Base-by-base conservation (phyloP, 1,284 basidiomycete species). In the Microbotryomycetes sp. region DNA sequence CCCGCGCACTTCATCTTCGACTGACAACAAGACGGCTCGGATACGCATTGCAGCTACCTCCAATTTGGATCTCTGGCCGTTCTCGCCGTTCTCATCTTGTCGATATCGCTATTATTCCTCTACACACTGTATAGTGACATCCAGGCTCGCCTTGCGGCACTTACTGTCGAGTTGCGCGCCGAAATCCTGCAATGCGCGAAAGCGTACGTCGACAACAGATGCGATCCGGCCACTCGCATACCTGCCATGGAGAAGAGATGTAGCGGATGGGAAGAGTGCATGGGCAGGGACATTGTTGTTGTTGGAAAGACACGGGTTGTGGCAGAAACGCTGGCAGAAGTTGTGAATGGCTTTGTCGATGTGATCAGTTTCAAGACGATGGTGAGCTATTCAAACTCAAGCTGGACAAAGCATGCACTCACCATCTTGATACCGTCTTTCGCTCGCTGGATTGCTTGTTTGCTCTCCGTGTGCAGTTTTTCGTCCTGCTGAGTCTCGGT, bases 361-460 rank as follows among this genome's bases (percentile, higher is more conserved):
- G 87, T 89, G 49, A 93, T 97, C 74, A 92, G 87, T 76, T 97
- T 92, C 90, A 96, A 94, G 79, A 93, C 91, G 19, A 80, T 97
- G 79, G 90, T 89, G 67, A 76, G 85, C 77, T 25, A 53, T 31
- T 14, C n/a, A n/a, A n/a, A 14, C 42, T 49, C 25, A 49, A 12
- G 48, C 14, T 12, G 7, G 7, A 22, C 48, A 49, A 12, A 26
- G 48, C 25, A 26, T 9, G 14, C 14, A 12, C n/a, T 23, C 9
- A 5, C 9, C 23, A 30, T 32, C n/a, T 29, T 22, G 23, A 45
- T 15, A 29, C 19, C 4, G 14, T 16, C 22, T n/a, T 15, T 16
- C 31, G 9, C 42, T 28, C 3, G 3, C 14, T 15, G 23, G 19
- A 19, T 5, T 16, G 3, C 19, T 14, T 28, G 47, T 22, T 28